Conservation (phyloP, 139 green algal genomes). For the Ettlia oleoabundans region DNA sequence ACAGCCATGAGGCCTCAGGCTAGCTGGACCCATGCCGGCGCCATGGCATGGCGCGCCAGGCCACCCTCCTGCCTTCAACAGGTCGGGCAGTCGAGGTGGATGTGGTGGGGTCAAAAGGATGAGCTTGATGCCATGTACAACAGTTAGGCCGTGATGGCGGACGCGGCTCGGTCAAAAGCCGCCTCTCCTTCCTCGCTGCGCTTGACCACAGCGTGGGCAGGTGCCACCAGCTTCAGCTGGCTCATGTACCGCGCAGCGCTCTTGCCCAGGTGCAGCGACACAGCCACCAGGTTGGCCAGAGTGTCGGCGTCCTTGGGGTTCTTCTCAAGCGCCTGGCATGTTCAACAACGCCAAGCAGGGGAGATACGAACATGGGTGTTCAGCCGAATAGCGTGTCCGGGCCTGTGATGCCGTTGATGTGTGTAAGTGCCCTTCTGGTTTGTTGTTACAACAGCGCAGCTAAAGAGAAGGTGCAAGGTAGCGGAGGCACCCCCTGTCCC, state of each 20-base stretch:
- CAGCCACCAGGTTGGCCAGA: slow-evolving; percentile 91
- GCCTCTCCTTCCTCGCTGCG: slow-evolving; percentile 68
- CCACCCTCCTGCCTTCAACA: too few species aligned
- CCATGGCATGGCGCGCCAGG: too few species aligned
- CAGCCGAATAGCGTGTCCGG: neutral
- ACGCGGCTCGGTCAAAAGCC: slow-evolving; percentile 71
- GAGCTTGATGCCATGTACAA: too few species aligned
- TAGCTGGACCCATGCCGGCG: too few species aligned
- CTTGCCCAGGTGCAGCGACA: slow-evolving; percentile 89
- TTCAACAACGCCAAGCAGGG: neutral
- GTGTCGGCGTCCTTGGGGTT: slow-evolving; percentile 93
- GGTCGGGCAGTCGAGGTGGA: too few species aligned
- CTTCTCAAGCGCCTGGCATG: slow-evolving; percentile 84
- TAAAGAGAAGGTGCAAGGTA: too few species aligned
- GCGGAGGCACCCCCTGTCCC: too few species aligned
- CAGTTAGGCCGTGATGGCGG: slow-evolving; percentile 31
- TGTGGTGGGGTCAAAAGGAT: too few species aligned
- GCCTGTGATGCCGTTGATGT: too few species aligned
- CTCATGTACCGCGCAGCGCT: slow-evolving; percentile 47
- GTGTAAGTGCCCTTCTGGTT: too few species aligned
- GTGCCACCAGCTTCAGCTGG: slow-evolving; percentile 72
- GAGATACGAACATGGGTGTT: neutral
- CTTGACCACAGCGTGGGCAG: slow-evolving; percentile 68
- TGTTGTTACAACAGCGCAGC: too few species aligned
- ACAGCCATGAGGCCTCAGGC: too few species aligned